Evolutionary conservation across 1,284 basidiomycete genomes (phyloP), one percentile per base, ranked within the genome.

Genomic region (Anthracocystis walkeri): DNA sequence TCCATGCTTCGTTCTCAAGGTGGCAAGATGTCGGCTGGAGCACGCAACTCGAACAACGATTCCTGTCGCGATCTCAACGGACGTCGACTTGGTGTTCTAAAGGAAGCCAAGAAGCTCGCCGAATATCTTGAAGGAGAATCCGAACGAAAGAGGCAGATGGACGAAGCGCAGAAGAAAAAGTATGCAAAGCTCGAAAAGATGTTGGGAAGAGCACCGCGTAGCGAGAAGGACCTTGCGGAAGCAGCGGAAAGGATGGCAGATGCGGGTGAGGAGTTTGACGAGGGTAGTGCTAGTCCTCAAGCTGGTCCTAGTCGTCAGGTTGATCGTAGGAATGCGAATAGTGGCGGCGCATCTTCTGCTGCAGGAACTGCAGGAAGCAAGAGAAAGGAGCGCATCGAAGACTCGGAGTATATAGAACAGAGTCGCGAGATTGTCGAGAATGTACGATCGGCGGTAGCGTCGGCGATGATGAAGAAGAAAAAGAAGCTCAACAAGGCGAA

Each of bases 1-100:
- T 93, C 92, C 25, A 95, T 97, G 88, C 89, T 99, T 73, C 90
- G 96, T 84, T 96, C 97, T 0, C 95, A 95, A 21, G 96, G 96
- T 77, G 96, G 96, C 10, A 90, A 95, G 45, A 99, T 99, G 97
- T 94, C 93, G 46, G 77, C 63, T 91, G 94, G 87, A 41, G 52
- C 69, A 16, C 68, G 75, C 58, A 68, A 81, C 66, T 72, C 73
- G 54, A 98, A 98, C 87, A 95, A 94, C 79, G 95, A 98, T 85
- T 93, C 93, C 8, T 99, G 96, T 86, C 88, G 96, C 48, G 97
- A 99, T 83, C 88, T 99, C 52, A 94, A 90, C 72, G 96, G 96
- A 0, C 88, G 96, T 57, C 88, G 95, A 60, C 87, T 99, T 27
- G 94, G 93, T 77, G 97, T 95, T 0, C 90, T 98, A 82, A 97